Percentiles rank a stretch among this genome's conserved stretches.
These are phyloP conservation scores for Plasmodium malariae DNA, from an alignment of 169 alveolate genomes.

Conservation along the genomic window DNA sequence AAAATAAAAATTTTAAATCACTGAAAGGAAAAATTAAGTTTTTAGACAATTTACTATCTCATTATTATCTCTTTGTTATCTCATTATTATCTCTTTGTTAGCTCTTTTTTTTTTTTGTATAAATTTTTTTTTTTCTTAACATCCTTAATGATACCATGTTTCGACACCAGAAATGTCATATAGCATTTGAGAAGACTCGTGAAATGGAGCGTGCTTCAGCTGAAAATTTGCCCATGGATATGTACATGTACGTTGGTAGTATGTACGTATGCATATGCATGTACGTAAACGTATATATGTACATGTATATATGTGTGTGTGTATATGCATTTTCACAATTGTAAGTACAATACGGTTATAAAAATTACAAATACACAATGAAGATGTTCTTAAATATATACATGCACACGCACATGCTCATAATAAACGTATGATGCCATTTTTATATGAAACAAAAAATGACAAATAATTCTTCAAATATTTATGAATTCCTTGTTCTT, in stretches of 20 bases:
- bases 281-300: not conserved
- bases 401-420: not conserved
- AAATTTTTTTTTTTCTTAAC: not conserved
- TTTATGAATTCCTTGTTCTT: too few relatives aligned
- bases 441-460: not conserved
- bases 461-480: not conserved
- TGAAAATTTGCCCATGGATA: not conserved
- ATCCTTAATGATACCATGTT: slow-evolving; percentile 75
- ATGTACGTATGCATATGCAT: not conserved
- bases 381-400: not conserved
- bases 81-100: not conserved
- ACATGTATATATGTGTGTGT: not conserved
- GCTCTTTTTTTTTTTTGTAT: not conserved
- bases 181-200: slow-evolving; percentile 94
- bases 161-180: slow-evolving; percentile 92
- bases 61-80: not conserved
- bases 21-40: slow-evolving; percentile 4
- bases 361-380: not conserved
- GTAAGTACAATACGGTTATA: too few relatives aligned
- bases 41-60: not conserved
- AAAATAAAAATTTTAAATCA: slow-evolving; percentile 80
- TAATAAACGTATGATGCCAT: not conserved
- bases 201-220: slow-evolving; percentile 79
- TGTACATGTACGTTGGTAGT: not conserved
- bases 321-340: not conserved